These are phyloP conservation scores for Leavenworthia alabamica DNA, from an alignment of 345 rosid species.

Conservation along the genomic window DNA sequence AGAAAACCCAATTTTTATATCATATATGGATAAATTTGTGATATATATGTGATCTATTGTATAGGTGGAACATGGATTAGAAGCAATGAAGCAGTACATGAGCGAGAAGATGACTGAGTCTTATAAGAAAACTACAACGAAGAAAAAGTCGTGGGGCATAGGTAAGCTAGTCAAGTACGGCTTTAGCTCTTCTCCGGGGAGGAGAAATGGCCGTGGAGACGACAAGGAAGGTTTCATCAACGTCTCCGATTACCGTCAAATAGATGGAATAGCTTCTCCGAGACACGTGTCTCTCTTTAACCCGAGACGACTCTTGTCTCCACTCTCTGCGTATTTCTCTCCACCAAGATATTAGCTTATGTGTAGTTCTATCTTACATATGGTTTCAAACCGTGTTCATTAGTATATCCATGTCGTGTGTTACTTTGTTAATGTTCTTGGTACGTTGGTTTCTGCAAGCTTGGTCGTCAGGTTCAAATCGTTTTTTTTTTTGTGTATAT, in stretches of 20 bases:
- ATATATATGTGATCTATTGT: background rate
- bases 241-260: constrained; percentile 41
- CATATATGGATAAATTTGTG: background rate
- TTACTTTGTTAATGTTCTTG: background rate
- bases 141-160: constrained; percentile 61
- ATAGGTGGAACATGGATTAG: constrained; percentile 51
- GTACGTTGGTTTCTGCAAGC: background rate
- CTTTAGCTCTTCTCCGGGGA: constrained; percentile 26
- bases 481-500: background rate
- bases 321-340: constrained; percentile 30
- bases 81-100: constrained; percentile 55
- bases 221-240: constrained; percentile 42
- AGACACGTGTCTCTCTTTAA: constrained; percentile 55
- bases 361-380: background rate
- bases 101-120: constrained; percentile 53
- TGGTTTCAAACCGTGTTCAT: background rate
- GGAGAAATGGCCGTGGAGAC: constrained; percentile 12
- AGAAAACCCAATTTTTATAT: too few species aligned
- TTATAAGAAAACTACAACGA: constrained; percentile 28
- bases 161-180: constrained; percentile 56
- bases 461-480: background rate
- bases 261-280: constrained; percentile 54
- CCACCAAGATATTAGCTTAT: constrained; percentile 23
- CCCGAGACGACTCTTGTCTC: constrained; percentile 60
- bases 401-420: background rate